Percentiles rank a stretch among this genome's conserved stretches.
phyloP scores from a whole-genome alignment of 495 filamentous ascomycete species.

The Penicillium goetzii region DNA sequence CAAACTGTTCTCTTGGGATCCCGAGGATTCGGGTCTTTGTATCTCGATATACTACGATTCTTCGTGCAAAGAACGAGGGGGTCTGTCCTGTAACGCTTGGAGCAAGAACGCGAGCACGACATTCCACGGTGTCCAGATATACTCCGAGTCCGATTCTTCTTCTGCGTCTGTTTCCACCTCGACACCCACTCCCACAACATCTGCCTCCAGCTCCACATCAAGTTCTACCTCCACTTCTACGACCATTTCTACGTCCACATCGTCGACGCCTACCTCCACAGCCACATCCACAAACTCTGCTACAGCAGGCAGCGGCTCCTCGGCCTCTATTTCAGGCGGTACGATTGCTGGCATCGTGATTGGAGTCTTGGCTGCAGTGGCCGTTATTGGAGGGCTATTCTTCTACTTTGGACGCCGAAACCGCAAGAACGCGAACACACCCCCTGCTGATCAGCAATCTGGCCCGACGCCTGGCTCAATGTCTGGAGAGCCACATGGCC shows the following conservation, averaged over 20 bases:
- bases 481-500: background rate
- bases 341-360: background rate
- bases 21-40: constrained; percentile 19
- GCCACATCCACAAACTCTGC: background rate
- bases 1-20: constrained; percentile 25
- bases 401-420: background rate
- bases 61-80: background rate
- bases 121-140: background rate
- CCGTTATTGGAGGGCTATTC: background rate
- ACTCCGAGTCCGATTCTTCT: background rate
- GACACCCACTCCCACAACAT: background rate
- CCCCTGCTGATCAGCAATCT: background rate
- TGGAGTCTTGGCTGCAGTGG: background rate
- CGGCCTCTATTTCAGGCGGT: background rate
- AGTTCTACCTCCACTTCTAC: background rate
- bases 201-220: background rate
- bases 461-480: background rate
- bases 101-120: constrained; percentile 1
- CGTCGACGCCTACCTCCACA: background rate
- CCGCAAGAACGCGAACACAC: background rate
- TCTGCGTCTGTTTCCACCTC: background rate
- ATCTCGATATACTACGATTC: constrained; percentile 29
- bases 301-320: background rate
- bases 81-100: background rate
- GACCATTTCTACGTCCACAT: background rate